Percentiles rank a stretch among this genome's conserved stretches.
phyloP scores from a whole-genome alignment of 2,329 filamentous ascomycete genomes.

The Chrysoporthe deuterocubensis region DNA sequence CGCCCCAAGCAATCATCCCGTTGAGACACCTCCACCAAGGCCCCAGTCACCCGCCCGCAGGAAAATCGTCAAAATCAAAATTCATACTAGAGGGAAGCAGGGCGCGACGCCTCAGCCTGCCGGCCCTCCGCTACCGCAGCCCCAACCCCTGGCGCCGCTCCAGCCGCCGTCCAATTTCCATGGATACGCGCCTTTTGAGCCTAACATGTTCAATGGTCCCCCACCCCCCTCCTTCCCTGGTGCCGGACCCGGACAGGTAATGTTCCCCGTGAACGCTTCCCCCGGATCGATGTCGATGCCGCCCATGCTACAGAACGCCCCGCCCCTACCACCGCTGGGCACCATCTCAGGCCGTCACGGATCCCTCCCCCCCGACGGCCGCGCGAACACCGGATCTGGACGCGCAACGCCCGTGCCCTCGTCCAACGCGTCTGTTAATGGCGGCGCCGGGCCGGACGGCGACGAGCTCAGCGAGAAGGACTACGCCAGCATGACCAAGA shows the following conservation, averaged over 20 bases:
- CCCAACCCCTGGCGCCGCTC: constrained; percentile 18
- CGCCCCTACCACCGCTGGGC: constrained; percentile 12
- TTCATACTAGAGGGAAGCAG: constrained; percentile 22
- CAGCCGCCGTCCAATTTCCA: constrained; percentile 27
- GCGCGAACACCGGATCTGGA: constrained; percentile 37
- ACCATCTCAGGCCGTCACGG: constrained; percentile 12
- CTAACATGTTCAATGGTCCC: constrained; percentile 21
- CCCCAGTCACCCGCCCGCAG: constrained; percentile 23
- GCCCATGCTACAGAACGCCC: constrained; percentile 18
- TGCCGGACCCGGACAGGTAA: constrained; percentile 20
- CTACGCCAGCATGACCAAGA: constrained; percentile 66
- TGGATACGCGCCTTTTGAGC: constrained; percentile 22
- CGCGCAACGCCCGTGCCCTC: constrained; percentile 33
- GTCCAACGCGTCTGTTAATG: constrained; percentile 36
- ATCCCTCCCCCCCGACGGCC: constrained; percentile 23
- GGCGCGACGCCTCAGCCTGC: constrained; percentile 22
- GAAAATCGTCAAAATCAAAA: constrained; percentile 26
- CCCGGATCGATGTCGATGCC: constrained; percentile 24
- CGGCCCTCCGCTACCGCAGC: constrained; percentile 20
- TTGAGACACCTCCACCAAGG: constrained; percentile 17
- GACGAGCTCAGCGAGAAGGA: constrained; percentile 52
- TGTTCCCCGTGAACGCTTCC: constrained; percentile 22
- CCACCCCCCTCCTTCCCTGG: constrained; percentile 16
- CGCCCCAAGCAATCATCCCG: constrained; percentile 23
- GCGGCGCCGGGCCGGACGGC: constrained; percentile 35